phyloP scores from a whole-genome alignment of 129 eudicot genomes.

The Escallonia rubra region DNA sequence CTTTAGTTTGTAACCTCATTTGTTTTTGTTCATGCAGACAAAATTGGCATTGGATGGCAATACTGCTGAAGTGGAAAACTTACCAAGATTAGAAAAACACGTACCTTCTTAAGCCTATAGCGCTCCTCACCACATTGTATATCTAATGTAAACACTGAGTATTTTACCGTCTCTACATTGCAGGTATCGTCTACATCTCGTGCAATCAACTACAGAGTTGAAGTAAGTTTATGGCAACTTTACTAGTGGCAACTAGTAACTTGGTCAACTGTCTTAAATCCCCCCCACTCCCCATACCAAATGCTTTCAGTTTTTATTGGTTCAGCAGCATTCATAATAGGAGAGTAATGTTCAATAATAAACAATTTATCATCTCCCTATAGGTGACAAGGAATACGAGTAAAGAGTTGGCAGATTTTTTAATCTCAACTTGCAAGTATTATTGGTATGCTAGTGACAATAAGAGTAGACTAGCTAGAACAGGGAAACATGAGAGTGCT shows the following conservation, averaged over 20 bases:
- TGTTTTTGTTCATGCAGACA: conserved; percentile 12
- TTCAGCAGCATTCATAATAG: not conserved
- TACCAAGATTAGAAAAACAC: conserved; percentile 2
- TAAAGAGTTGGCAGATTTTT: too few species aligned
- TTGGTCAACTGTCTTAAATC: not conserved
- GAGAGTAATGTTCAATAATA: not conserved
- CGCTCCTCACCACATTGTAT: not conserved
- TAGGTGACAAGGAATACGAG: not conserved
- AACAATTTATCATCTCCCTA: not conserved
- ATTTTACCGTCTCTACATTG: not conserved
- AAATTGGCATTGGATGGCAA: not conserved
- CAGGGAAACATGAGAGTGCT: too few species aligned
- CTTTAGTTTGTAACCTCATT: not conserved
- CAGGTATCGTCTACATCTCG: conserved; percentile 17
- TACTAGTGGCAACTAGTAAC: not conserved
- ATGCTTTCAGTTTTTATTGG: not conserved
- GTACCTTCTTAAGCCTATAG: conserved; percentile 4
- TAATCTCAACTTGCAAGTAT: too few species aligned
- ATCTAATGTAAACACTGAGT: not conserved
- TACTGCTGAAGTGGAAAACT: conserved; percentile 2
- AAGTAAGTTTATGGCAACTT: conserved; percentile 21
- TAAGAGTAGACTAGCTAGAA: too few species aligned
- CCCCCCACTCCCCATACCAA: too few species aligned
- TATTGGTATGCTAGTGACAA: too few species aligned
- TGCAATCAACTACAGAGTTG: conserved; percentile 24